Evolutionary conservation across 805 yeast genomes (phyloP).

Genomic region (Lipomyces yamadae): DNA sequence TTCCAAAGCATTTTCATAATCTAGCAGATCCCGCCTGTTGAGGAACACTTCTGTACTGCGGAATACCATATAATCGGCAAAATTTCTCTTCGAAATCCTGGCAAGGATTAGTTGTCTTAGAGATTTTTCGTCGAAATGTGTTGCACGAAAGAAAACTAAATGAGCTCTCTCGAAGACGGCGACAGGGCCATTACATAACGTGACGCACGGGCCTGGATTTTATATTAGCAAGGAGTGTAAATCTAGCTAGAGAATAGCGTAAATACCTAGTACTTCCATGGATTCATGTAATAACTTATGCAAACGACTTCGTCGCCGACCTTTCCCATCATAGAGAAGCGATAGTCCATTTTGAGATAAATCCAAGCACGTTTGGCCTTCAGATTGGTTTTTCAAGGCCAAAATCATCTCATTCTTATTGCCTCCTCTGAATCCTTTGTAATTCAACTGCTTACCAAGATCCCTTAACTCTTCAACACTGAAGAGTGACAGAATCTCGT

Average conservation of each 20-base stretch:
- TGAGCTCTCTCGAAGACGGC: constrained; percentile 32
- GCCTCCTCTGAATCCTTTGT: constrained; percentile 9
- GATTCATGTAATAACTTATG: constrained; percentile 11
- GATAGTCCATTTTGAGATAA: constrained; percentile 17
- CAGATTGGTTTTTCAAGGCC: constrained; percentile 18
- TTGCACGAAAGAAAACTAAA: constrained; percentile 33
- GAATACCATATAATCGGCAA: constrained; percentile 28
- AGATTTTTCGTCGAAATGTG: constrained; percentile 21
- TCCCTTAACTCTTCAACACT: constrained; percentile 29
- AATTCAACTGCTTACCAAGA: constrained; percentile 21
- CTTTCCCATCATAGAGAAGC: constrained; percentile 21
- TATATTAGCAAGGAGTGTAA: not conserved
- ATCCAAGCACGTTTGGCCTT: constrained; percentile 25
- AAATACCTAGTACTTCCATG: constrained; percentile 22
- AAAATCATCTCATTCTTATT: constrained; percentile 25
- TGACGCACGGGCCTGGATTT: constrained; percentile 28
- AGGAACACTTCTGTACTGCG: constrained; percentile 35
- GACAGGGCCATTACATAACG: constrained; percentile 8
- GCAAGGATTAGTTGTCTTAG: constrained; percentile 30
- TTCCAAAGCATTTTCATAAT: constrained; percentile 33
- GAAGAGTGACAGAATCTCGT: constrained; percentile 23
- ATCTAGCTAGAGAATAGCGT: not conserved
- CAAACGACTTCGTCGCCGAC: constrained; percentile 15
- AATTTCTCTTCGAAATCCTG: constrained; percentile 24
- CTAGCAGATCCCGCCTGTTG: constrained; percentile 27